phyloP scores from a whole-genome alignment of 768 basidiomycete species.

The Auriculariales sp. region DNA sequence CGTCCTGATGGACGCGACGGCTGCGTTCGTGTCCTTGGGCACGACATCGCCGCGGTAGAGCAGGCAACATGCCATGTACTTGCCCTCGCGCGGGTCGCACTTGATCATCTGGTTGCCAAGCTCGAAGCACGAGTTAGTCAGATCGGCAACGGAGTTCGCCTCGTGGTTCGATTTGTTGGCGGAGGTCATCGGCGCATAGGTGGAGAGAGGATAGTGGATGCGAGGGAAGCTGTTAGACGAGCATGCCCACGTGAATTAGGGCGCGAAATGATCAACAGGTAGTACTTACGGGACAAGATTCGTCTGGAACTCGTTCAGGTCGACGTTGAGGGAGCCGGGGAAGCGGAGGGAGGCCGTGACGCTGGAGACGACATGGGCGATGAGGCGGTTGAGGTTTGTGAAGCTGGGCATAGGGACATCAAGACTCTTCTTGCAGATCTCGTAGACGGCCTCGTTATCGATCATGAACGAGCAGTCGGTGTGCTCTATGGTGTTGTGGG shows the following conservation, averaged over 20 bases:
- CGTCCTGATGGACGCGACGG: constrained; percentile 60
- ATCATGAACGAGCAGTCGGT: constrained; percentile 99
- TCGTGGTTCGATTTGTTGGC: constrained; percentile 51
- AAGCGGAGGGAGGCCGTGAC: constrained; percentile 38
- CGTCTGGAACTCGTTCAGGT: constrained; percentile 57
- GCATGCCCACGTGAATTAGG: background rate
- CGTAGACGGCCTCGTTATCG: constrained; percentile 73
- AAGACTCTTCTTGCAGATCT: constrained; percentile 47
- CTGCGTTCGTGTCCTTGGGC: constrained; percentile 65
- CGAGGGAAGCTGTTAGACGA: constrained; percentile 34
- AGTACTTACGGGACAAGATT: constrained; percentile 41
- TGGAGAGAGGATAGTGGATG: constrained; percentile 56
- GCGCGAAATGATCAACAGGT: background rate
- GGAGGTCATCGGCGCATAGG: constrained; percentile 51
- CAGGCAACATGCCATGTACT: constrained; percentile 65
- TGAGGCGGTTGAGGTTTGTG: constrained; percentile 52
- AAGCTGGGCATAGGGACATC: constrained; percentile 41
- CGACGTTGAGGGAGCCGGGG: constrained; percentile 50
- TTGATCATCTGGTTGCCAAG: constrained; percentile 67
- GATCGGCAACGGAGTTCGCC: constrained; percentile 54
- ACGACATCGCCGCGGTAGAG: constrained; percentile 68
- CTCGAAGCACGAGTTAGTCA: constrained; percentile 67
- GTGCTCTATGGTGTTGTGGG: constrained; percentile 96
- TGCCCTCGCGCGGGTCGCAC: constrained; percentile 67
- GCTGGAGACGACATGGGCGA: constrained; percentile 45